phyloP scores from a whole-genome alignment of 768 basidiomycete species.

The Auricularia cornea region DNA sequence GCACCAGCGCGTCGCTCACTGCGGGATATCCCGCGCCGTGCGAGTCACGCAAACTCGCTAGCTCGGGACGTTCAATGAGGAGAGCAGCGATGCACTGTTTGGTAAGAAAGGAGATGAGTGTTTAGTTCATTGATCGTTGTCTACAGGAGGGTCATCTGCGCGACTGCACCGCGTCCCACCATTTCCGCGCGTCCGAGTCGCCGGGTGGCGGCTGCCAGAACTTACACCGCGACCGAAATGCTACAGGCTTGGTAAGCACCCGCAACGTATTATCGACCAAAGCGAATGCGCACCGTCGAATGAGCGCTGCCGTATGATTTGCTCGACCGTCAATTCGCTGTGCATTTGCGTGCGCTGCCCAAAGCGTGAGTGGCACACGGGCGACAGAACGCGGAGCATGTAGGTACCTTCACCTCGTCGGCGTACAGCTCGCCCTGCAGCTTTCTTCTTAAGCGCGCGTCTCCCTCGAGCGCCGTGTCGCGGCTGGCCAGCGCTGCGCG shows the following conservation, averaged over 20 bases:
- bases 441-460: slow-evolving; percentile 29
- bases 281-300: slow-evolving; percentile 49
- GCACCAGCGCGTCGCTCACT: too few species aligned
- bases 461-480: slow-evolving; percentile 29
- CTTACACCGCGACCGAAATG: slow-evolving; percentile 69
- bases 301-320: slow-evolving; percentile 60
- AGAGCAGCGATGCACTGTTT: too few species aligned
- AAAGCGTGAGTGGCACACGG: slow-evolving; percentile 3
- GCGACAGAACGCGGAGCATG: neutral
- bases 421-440: slow-evolving; percentile 50
- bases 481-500: slow-evolving; percentile 35
- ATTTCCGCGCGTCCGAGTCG: slow-evolving; percentile 15
- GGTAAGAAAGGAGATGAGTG: too few species aligned
- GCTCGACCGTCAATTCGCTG: slow-evolving; percentile 66
- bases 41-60: too few species aligned
- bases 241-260: slow-evolving; percentile 27
- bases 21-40: too few species aligned
- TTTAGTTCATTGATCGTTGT: too few species aligned
- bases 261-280: slow-evolving; percentile 10
- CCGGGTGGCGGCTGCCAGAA: slow-evolving; percentile 59
- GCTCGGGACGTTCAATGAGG: too few species aligned
- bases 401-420: slow-evolving; percentile 62
- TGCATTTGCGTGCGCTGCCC: slow-evolving; percentile 62
- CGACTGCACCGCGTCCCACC: slow-evolving; percentile 14
- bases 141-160: too few species aligned